Percentiles rank a stretch among this genome's conserved stretches.
Evolutionary conservation across 1,139 yeast species (phyloP).

Genomic region (Yamadazyma taylorii): DNA sequence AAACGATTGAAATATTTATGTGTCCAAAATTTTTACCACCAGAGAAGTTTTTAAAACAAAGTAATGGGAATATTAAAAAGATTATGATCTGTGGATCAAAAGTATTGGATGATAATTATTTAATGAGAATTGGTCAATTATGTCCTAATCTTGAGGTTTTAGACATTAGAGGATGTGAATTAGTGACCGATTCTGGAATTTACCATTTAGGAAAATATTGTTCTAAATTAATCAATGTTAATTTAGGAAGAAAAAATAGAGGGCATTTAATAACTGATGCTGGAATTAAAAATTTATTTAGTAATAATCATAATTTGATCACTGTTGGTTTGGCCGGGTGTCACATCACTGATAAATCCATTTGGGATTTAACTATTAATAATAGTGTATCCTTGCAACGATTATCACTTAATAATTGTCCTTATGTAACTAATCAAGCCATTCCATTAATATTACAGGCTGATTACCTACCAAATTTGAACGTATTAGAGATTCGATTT

Average conservation of each 20-base stretch:
- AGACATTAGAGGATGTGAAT: conserved; percentile 85
- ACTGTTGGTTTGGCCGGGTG: conserved; percentile 94
- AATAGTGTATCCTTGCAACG: conserved; percentile 61
- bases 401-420: conserved; percentile 77
- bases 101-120: conserved; percentile 58
- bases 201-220: conserved; percentile 65
- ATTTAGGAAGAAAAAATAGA: conserved; percentile 75
- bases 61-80: conserved; percentile 44
- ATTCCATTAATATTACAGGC: conserved; percentile 60
- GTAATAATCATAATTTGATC: conserved; percentile 50
- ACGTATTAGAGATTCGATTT: conserved; percentile 78
- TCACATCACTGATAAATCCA: conserved; percentile 66
- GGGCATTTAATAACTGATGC: conserved; percentile 73
- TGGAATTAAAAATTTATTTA: conserved; percentile 58
- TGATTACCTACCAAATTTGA: conserved; percentile 56
- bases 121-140: conserved; percentile 49
- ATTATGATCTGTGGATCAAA: conserved; percentile 77
- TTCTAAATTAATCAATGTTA: conserved; percentile 52
- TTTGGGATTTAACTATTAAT: conserved; percentile 75
- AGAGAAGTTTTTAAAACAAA: conserved; percentile 40
- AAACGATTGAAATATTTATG: conserved; percentile 78
- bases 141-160: conserved; percentile 64
- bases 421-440: conserved; percentile 61
- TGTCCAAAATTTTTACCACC: conserved; percentile 74
- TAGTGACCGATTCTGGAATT: conserved; percentile 73